phyloP scores from a whole-genome alignment of 441 rosid genomes.

The Syzygium syzygioides region DNA sequence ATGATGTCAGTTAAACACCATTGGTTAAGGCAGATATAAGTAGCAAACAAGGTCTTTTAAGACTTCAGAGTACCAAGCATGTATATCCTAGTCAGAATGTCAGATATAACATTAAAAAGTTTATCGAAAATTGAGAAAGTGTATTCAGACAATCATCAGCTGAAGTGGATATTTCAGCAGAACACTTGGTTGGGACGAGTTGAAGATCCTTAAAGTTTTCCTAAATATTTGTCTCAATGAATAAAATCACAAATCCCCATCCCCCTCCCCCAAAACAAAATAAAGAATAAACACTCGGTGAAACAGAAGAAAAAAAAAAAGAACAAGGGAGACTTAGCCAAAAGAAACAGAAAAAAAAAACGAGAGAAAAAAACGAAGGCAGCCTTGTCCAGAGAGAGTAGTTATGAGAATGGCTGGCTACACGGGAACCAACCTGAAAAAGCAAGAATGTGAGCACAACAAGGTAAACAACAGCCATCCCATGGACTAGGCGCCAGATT shows the following conservation, averaged over 20 bases:
- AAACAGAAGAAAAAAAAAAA: not conserved
- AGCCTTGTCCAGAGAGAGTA: not conserved
- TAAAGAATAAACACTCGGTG: not conserved
- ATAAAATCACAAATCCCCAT: not conserved
- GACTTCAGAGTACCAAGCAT: not conserved
- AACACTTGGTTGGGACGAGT: not conserved
- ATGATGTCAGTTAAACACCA: not conserved
- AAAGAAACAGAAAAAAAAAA: not conserved
- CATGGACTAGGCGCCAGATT: slow-evolving; percentile 98
- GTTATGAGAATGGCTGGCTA: not conserved
- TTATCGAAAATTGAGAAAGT: not conserved
- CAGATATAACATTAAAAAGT: not conserved
- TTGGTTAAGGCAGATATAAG: not conserved
- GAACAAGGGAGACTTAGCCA: not conserved
- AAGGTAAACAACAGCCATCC: slow-evolving; percentile 93
- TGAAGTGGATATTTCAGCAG: not conserved
- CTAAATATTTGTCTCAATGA: not conserved
- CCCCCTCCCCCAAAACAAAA: not conserved
- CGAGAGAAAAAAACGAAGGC: not conserved
- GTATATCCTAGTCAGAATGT: not conserved
- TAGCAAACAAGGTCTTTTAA: not conserved
- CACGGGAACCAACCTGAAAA: slow-evolving; percentile 67
- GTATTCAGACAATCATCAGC: not conserved
- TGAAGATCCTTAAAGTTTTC: not conserved
- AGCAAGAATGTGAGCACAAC: slow-evolving; percentile 95